phyloP scores from a whole-genome alignment of 2,329 filamentous ascomycete genomes.

The Tolypocladium ophioglossoides region DNA sequence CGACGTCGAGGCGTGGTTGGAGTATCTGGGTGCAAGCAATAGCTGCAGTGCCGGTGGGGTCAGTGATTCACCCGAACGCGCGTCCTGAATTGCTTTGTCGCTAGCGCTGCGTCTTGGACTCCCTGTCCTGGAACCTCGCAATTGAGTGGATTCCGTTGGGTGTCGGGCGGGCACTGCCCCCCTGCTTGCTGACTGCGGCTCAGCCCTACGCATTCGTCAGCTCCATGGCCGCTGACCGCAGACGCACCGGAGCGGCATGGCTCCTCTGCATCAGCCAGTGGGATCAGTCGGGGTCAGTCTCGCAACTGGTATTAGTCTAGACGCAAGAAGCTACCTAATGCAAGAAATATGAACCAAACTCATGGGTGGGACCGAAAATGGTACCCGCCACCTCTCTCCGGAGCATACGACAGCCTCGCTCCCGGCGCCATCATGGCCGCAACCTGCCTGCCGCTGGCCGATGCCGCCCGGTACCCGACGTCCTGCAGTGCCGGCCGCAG shows the following conservation, averaged over 20 bases:
- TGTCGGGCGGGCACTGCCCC: too few species aligned
- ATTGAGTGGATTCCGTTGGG: too few species aligned
- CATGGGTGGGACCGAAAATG: neutral
- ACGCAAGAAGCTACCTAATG: neutral
- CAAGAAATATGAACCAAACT: neutral
- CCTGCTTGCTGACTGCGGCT: too few species aligned
- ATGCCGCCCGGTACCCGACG: slow-evolving; percentile 5
- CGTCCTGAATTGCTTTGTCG: neutral
- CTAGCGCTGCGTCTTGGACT: neutral
- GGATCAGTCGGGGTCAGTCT: neutral
- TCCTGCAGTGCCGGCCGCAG: slow-evolving; percentile 9
- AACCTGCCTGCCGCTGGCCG: neutral
- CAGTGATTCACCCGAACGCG: neutral
- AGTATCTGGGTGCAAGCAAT: neutral
- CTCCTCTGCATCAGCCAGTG: neutral
- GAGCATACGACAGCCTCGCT: slow-evolving; percentile 5
- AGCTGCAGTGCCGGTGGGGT: too few species aligned
- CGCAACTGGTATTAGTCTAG: neutral
- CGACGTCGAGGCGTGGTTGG: slow-evolving; percentile 2
- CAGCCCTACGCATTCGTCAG: too few species aligned
- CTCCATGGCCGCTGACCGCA: too few species aligned
- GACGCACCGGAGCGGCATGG: too few species aligned
- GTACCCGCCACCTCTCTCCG: neutral
- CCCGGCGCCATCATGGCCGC: slow-evolving; percentile 7
- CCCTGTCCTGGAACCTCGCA: neutral